Evolutionary conservation across 495 filamentous ascomycete species (phyloP), one percentile per base, ranked within the genome.

Genomic region (Paragyromitra xinjiangensis): DNA sequence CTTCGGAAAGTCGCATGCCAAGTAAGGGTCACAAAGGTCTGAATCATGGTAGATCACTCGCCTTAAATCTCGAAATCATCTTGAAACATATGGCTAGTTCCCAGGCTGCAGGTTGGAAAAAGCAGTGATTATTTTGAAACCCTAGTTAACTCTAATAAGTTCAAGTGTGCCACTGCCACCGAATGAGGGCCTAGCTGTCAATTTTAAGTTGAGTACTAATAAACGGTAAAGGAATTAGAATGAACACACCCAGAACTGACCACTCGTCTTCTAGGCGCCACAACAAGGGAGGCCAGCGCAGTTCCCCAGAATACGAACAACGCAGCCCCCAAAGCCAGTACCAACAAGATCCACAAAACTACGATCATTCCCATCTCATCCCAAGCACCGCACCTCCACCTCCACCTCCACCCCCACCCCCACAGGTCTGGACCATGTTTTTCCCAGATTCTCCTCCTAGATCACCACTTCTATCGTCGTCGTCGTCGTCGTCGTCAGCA

Each of bases 11-110:
- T 29, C 14, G 59, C 26, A 29, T 45, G 73, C 58, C 53, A 75
- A 73, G 63, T 16, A 22, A 6, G 7, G n/a, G 29, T 71, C 69
- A 73, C 34, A 37, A 22, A 44, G 37, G n/a, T 22, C 6, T 8
- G 9, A 19, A 8, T 63, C 59, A 63, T 64, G 29, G 16, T 6
- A 19, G 34, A 66, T 77, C 74, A 77, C 74, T 77, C 74, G 74
- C 24, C 29, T 16, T 37, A 1, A 19, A 11, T 4, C 48, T 48
- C 58, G 48, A 56, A 58, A 50, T 37, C 26, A 26, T 63, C 22
- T 64, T 56, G 45, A 40, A 42, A 55, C 39, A 45, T 7, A 24
- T n/a, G 16, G 34, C 26, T 34, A 16, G 55, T 53, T 62, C 48
- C 14, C 26, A 48, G 16, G 8, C 34, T 50, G n/a, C 34, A 64